phyloP scores from a whole-genome alignment of 352 stramenopile genomes.

The Pythium aphanidermatum region DNA sequence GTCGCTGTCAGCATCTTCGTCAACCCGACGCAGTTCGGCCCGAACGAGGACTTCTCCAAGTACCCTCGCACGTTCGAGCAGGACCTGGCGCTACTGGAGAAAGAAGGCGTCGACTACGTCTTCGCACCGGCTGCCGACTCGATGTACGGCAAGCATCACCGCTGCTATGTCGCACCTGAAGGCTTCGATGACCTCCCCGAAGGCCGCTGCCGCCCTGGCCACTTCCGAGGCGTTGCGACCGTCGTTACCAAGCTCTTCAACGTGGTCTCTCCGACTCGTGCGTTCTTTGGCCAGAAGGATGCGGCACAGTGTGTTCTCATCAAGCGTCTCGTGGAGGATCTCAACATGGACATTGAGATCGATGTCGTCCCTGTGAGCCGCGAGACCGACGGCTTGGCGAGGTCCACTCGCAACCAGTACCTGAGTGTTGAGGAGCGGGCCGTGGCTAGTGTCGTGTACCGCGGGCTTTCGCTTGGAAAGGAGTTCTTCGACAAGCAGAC shows the following conservation, averaged over 20 bases:
- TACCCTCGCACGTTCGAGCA: constrained; percentile 96
- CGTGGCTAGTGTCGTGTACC: constrained; percentile 87
- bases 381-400: constrained; percentile 94
- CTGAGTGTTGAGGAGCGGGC: constrained; percentile 85
- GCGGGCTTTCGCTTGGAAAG: constrained; percentile 52
- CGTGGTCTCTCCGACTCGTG: constrained; percentile 94
- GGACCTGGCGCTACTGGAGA: constrained; percentile 84
- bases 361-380: constrained; percentile 90
- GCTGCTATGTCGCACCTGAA: constrained; percentile 89
- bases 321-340: constrained; percentile 93
- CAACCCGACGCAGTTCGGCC: constrained; percentile 98
- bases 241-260: constrained; percentile 99
- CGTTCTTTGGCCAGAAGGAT: constrained; percentile 99
- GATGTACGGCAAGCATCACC: constrained; percentile 86
- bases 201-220: constrained; percentile 89
- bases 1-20: constrained; percentile 97
- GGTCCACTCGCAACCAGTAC: constrained; percentile 98
- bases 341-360: constrained; percentile 94
- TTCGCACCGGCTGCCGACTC: constrained; percentile 77
- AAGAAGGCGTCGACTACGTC: constrained; percentile 88
- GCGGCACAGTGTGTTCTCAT: constrained; percentile 96
- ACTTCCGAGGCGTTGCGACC: constrained; percentile 98
- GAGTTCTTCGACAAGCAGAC: constrained; percentile 30
- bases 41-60: constrained; percentile 97
- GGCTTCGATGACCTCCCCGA: constrained; percentile 94